A percentile compares a stretch with the other conserved stretches of the same genome.
phyloP scores from a whole-genome alignment of 2,329 filamentous ascomycete species.

The Cladophialophora bantiana region DNA sequence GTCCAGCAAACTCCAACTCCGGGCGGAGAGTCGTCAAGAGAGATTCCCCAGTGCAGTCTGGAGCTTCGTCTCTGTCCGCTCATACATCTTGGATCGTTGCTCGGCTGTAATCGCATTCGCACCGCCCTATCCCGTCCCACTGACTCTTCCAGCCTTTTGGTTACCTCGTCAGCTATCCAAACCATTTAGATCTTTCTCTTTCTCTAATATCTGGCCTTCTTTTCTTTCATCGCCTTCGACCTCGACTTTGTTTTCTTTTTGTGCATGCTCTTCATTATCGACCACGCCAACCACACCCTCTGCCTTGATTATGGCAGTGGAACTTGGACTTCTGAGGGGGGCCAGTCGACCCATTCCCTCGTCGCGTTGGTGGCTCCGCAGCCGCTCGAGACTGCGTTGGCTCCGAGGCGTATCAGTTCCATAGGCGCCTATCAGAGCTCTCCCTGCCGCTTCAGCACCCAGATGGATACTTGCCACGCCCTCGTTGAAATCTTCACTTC shows the following conservation, averaged over 20 bases:
- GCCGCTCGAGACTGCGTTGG: constrained; percentile 37
- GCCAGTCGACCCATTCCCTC: constrained; percentile 33
- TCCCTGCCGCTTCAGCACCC: background rate
- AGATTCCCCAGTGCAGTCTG: constrained; percentile 32
- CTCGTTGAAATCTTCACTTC: constrained; percentile 18
- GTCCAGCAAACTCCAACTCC: no score
- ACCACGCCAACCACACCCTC: constrained; percentile 37
- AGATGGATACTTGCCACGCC: background rate
- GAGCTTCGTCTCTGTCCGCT: constrained; percentile 28
- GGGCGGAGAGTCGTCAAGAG: background rate
- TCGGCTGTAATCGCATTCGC: background rate
- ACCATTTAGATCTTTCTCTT: constrained; percentile 7
- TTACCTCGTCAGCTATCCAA: background rate
- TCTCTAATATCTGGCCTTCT: background rate
- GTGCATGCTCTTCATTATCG: constrained; percentile 14
- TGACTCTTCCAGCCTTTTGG: background rate
- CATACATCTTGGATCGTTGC: constrained; percentile 32
- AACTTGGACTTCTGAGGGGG: constrained; percentile 35
- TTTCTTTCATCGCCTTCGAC: background rate
- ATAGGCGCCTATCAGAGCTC: background rate
- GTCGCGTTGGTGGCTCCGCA: constrained; percentile 36
- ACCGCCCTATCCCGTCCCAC: background rate
- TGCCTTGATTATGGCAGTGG: constrained; percentile 36
- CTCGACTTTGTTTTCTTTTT: background rate
- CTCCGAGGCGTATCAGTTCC: constrained; percentile 38